Evolutionary conservation across 139 green algal species (phyloP).

Genomic region (Chlamydomonas asymmetrica): DNA sequence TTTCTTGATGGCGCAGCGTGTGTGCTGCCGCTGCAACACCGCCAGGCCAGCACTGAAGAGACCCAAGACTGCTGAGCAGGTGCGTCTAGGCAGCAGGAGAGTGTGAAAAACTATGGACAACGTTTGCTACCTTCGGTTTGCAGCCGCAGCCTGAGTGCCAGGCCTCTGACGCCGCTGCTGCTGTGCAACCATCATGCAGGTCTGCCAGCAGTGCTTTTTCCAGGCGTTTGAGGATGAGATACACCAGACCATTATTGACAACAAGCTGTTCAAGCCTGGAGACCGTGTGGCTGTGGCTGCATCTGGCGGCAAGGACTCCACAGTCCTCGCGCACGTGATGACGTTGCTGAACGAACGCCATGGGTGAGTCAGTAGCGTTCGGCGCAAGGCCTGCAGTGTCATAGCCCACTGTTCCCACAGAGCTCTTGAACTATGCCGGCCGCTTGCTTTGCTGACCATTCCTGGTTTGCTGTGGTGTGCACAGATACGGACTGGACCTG

Average conservation of each 20-base stretch:
- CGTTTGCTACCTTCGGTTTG: no score
- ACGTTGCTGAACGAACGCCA: slow-evolving; percentile 88
- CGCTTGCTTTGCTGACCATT: background rate
- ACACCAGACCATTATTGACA: slow-evolving; percentile 84
- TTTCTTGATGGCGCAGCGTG: no score
- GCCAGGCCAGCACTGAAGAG: slow-evolving; percentile 60
- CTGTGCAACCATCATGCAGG: slow-evolving; percentile 53
- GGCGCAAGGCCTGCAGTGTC: background rate
- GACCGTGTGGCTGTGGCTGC: slow-evolving; percentile 90
- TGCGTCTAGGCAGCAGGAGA: no score
- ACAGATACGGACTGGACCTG: slow-evolving; percentile 92
- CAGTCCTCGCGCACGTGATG: slow-evolving; percentile 94
- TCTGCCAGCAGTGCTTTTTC: slow-evolving; percentile 95
- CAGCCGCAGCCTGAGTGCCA: no score
- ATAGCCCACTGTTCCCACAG: background rate
- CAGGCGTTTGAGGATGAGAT: slow-evolving; percentile 87
- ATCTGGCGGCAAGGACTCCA: slow-evolving; percentile 95
- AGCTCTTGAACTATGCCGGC: background rate
- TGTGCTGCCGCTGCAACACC: slow-evolving; percentile 45
- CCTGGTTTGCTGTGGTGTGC: background rate
- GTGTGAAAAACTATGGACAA: no score
- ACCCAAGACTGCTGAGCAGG: slow-evolving; percentile 76
- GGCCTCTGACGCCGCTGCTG: no score
- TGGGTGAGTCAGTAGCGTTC: slow-evolving; percentile 38
- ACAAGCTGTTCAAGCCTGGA: slow-evolving; percentile 80